Evolutionary conservation across 371 early-diverging fungal species (phyloP).

Genomic region (Scutellospora calospora): DNA sequence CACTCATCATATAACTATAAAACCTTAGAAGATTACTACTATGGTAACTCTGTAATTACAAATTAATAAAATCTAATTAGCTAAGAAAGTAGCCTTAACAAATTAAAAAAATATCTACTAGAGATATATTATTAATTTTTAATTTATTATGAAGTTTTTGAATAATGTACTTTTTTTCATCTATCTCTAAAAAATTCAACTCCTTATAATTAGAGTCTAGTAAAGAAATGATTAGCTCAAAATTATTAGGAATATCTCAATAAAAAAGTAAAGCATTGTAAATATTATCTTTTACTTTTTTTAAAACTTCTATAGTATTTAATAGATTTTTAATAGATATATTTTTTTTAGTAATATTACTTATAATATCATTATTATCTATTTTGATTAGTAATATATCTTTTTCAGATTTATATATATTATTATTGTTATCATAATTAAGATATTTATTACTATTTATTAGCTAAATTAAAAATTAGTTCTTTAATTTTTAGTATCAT

Average conservation of each 20-base stretch:
- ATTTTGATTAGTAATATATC: background rate
- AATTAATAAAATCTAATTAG: too few relatives aligned
- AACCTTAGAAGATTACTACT: too few relatives aligned
- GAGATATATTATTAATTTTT: background rate
- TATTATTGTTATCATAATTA: too few relatives aligned
- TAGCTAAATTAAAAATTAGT: too few relatives aligned
- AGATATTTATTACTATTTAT: too few relatives aligned
- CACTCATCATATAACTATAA: too few relatives aligned
- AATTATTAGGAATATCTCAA: constrained; percentile 15
- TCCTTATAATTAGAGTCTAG: background rate
- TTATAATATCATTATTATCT: constrained; percentile 18
- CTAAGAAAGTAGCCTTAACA: too few relatives aligned
- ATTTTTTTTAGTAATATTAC: background rate
- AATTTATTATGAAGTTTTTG: background rate
- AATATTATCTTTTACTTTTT: constrained; percentile 13
- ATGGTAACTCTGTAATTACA: too few relatives aligned
- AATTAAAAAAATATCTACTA: too few relatives aligned
- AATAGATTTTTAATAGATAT: background rate
- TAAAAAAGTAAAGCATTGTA: constrained; percentile 2
- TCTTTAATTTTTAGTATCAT: too few relatives aligned
- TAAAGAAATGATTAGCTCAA: too few relatives aligned
- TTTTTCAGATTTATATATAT: too few relatives aligned
- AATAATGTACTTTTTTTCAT: background rate
- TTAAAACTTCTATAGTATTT: background rate
- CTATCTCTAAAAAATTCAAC: background rate